Conservation (phyloP, 129 eudicot genomes). For the Gnaphalium uliginosum region DNA sequence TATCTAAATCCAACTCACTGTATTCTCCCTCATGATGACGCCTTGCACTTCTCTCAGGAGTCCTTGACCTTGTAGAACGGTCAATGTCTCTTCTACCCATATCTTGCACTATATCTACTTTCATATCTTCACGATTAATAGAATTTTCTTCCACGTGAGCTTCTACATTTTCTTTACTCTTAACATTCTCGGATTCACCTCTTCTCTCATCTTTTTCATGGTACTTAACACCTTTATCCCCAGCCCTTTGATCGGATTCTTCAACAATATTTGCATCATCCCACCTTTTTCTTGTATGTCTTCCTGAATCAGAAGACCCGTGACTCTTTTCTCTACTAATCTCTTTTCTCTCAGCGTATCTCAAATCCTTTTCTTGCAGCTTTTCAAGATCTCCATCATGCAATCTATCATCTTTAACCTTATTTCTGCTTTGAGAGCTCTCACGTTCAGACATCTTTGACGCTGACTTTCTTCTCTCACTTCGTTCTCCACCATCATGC, state of each 20-base stretch:
- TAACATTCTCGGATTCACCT: constrained; percentile 50
- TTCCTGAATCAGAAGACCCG: constrained; percentile 48
- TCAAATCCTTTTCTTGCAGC: constrained; percentile 47
- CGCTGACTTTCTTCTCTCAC: constrained; percentile 53
- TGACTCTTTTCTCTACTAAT: constrained; percentile 49
- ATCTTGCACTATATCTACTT: constrained; percentile 42
- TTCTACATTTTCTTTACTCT: constrained; percentile 49
- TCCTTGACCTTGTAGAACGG: constrained; percentile 47
- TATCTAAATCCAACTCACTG: constrained; percentile 56
- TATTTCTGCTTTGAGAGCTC: constrained; percentile 41
- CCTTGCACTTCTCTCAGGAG: constrained; percentile 72
- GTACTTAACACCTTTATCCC: constrained; percentile 50
- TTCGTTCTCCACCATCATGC: constrained; percentile 60
- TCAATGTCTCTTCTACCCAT: constrained; percentile 57
- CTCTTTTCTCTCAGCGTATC: constrained; percentile 50
- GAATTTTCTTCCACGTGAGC: constrained; percentile 33
- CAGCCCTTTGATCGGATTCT: constrained; percentile 43
- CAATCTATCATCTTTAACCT: constrained; percentile 50
- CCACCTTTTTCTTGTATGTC: constrained; percentile 66
- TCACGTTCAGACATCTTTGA: constrained; percentile 54
- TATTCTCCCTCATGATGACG: constrained; percentile 61
- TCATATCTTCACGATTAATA: constrained; percentile 42
- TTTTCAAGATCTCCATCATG: constrained; percentile 53
- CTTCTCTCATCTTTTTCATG: constrained; percentile 57
- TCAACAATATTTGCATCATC: constrained; percentile 54